A percentile compares a stretch with the other conserved stretches of the same genome.
Evolutionary conservation across 2,329 filamentous ascomycete species (phyloP).

Genomic region (Ophiostoma ips): DNA sequence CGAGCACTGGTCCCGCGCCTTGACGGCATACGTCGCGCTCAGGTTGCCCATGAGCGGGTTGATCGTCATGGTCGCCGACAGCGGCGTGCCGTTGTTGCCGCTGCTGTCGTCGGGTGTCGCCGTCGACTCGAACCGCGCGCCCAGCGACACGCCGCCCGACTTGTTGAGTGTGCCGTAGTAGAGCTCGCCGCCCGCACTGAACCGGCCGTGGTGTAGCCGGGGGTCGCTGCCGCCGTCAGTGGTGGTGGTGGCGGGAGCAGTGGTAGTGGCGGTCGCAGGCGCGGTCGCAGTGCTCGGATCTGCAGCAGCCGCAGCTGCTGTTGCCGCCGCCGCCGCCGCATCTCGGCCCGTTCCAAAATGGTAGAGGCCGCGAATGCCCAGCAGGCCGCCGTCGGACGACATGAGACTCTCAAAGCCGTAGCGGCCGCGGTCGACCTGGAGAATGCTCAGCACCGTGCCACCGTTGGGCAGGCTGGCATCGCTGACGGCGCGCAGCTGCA

Average conservation of each 20-base stretch:
- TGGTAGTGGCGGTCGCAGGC: too few relatives aligned
- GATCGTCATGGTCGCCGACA: constrained; percentile 83
- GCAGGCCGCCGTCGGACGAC: constrained; percentile 78
- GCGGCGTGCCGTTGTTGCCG: constrained; percentile 67
- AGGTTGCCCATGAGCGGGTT: constrained; percentile 93
- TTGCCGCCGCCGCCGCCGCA: not conserved
- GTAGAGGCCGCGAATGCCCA: constrained; percentile 81
- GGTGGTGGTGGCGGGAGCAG: too few relatives aligned
- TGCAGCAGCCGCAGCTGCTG: too few relatives aligned
- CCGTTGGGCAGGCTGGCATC: constrained; percentile 58
- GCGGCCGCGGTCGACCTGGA: constrained; percentile 73
- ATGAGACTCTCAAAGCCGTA: constrained; percentile 84
- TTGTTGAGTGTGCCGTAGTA: constrained; percentile 96
- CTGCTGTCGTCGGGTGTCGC: constrained; percentile 33
- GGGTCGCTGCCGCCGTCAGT: not conserved
- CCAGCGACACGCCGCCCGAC: constrained; percentile 79
- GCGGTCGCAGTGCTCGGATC: too few relatives aligned
- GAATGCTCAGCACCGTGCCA: constrained; percentile 57
- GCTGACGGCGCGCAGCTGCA: constrained; percentile 70
- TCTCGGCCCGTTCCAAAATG: constrained; percentile 58
- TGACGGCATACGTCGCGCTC: constrained; percentile 81
- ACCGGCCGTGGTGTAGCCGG: constrained; percentile 51
- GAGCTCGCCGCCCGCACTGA: constrained; percentile 81
- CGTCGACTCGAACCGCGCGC: constrained; percentile 69
- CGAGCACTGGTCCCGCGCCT: constrained; percentile 68